phyloP scores from a whole-genome alignment of 2,329 filamentous ascomycete genomes.

The Esteya vermicola region DNA sequence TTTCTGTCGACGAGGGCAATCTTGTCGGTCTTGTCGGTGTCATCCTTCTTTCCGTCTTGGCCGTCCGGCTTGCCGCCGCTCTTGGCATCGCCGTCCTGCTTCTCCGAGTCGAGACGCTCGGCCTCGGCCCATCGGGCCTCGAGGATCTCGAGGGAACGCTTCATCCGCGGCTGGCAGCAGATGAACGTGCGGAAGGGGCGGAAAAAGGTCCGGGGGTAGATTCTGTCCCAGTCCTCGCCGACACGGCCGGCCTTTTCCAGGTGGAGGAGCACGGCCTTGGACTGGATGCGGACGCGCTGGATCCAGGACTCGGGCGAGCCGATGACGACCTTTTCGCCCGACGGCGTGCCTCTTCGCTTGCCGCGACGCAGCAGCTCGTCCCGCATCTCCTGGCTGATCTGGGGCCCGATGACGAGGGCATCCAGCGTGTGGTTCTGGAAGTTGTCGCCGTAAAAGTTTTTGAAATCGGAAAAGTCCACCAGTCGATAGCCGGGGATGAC shows the following conservation, averaged over 20 bases:
- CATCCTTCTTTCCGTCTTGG: too few species aligned
- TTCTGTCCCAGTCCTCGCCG: slow-evolving; percentile 10
- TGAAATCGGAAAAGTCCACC: slow-evolving; percentile 28
- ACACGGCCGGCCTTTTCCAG: slow-evolving; percentile 15
- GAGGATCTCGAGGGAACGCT: slow-evolving; percentile 20
- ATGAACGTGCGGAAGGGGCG: slow-evolving; percentile 25
- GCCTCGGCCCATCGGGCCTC: background rate
- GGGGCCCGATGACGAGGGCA: slow-evolving; percentile 14
- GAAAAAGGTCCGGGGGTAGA: slow-evolving; percentile 22
- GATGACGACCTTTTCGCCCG: background rate
- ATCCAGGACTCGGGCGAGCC: slow-evolving; percentile 11
- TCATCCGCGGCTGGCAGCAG: slow-evolving; percentile 26
- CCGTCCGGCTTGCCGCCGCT: too few species aligned
- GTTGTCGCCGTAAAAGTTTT: slow-evolving; percentile 19
- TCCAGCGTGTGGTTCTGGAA: slow-evolving; percentile 24
- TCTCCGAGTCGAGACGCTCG: background rate
- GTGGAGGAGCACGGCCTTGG: slow-evolving; percentile 23
- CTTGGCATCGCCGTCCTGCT: background rate
- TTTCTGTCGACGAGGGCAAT: too few species aligned
- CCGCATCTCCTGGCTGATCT: slow-evolving; percentile 3
- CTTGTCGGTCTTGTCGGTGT: too few species aligned
- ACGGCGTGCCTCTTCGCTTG: background rate
- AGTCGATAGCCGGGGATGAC: slow-evolving; percentile 17
- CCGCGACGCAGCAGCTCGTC: slow-evolving; percentile 9
- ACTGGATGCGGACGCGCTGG: slow-evolving; percentile 25